Percentiles rank a stretch among this genome's conserved stretches.
Conservation (phyloP, 2,329 filamentous ascomycete genomes). For the Taxawa tesnikishii region DNA sequence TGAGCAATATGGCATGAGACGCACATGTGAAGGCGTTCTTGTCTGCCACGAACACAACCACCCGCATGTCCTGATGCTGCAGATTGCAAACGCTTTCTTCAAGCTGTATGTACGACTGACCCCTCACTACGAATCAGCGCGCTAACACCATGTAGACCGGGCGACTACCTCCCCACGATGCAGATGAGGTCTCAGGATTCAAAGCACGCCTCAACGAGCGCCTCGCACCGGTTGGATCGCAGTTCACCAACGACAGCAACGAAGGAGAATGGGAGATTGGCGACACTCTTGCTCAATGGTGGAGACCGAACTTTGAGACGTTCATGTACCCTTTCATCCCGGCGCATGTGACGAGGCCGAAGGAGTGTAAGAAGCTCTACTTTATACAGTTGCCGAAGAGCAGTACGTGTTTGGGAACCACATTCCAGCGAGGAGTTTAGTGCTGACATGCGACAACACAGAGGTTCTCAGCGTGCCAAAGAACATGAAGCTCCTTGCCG, state of each 20-base stretch:
- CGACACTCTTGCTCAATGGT: slow-evolving; percentile 95
- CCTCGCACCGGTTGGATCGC: slow-evolving; percentile 66
- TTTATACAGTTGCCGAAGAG: slow-evolving; percentile 88
- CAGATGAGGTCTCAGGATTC: slow-evolving; percentile 91
- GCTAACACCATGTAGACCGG: slow-evolving; percentile 42
- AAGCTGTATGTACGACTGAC: slow-evolving; percentile 59
- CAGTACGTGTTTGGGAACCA: too few species aligned
- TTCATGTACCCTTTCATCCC: slow-evolving; percentile 99
- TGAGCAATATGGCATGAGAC: slow-evolving; percentile 80
- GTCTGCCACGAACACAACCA: slow-evolving; percentile 99
- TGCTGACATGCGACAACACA: slow-evolving; percentile 24
- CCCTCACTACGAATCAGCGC: too few species aligned
- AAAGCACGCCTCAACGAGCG: slow-evolving; percentile 86
- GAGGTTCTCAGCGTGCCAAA: slow-evolving; percentile 94
- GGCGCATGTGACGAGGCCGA: slow-evolving; percentile 87
- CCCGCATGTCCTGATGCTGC: slow-evolving; percentile 95
- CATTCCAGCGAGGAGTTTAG: too few species aligned
- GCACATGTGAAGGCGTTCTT: slow-evolving; percentile 91
- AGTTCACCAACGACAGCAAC: slow-evolving; percentile 57
- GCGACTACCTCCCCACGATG: slow-evolving; percentile 83
- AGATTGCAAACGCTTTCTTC: slow-evolving; percentile 99
- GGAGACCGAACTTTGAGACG: slow-evolving; percentile 97
- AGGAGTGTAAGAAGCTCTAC: slow-evolving; percentile 99
- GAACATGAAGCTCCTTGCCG: slow-evolving; percentile 98
- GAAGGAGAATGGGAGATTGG: slow-evolving; percentile 73